Percentiles rank a stretch among this genome's conserved stretches.
Conservation (phyloP, 2,329 filamentous ascomycete genomes). For the Stachybotrys echinatus region DNA sequence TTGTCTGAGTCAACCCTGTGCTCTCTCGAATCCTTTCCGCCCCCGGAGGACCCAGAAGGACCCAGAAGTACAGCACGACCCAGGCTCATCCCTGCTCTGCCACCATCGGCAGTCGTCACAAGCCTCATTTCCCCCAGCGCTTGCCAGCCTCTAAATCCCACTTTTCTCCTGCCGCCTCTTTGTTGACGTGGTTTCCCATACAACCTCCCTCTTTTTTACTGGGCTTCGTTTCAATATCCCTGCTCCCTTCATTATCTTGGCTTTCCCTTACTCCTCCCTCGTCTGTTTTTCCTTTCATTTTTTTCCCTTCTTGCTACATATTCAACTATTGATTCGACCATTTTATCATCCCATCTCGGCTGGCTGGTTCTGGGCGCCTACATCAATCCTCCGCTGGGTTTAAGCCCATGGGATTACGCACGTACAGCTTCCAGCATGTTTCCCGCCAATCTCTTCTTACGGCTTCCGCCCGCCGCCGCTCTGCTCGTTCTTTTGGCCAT, state of each 20-base stretch:
- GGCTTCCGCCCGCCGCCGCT: conserved; percentile 27
- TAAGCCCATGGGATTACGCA: background rate
- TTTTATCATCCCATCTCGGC: too few relatives aligned
- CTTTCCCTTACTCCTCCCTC: conserved; percentile 10
- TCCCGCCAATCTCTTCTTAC: conserved; percentile 24
- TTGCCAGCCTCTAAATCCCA: background rate
- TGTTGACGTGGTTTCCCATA: conserved; percentile 7
- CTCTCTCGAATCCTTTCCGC: background rate
- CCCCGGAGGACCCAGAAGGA: background rate
- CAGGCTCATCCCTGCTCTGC: too few relatives aligned
- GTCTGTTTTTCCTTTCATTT: background rate
- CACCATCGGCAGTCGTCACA: background rate
- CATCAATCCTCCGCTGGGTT: background rate
- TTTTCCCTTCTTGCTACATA: background rate
- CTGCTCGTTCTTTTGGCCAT: conserved; percentile 28
- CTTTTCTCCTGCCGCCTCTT: conserved; percentile 6
- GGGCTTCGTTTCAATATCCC: conserved; percentile 4
- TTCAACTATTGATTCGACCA: background rate
- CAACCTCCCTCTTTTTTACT: conserved; percentile 5
- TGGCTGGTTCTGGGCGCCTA: too few relatives aligned
- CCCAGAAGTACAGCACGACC: too few relatives aligned
- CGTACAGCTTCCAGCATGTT: conserved; percentile 9
- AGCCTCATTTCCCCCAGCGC: background rate
- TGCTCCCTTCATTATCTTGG: conserved; percentile 6
- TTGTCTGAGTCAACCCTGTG: too few relatives aligned